Evolutionary conservation across 805 yeast genomes (phyloP).

Genomic region (Zygotorulaspora florentina): DNA sequence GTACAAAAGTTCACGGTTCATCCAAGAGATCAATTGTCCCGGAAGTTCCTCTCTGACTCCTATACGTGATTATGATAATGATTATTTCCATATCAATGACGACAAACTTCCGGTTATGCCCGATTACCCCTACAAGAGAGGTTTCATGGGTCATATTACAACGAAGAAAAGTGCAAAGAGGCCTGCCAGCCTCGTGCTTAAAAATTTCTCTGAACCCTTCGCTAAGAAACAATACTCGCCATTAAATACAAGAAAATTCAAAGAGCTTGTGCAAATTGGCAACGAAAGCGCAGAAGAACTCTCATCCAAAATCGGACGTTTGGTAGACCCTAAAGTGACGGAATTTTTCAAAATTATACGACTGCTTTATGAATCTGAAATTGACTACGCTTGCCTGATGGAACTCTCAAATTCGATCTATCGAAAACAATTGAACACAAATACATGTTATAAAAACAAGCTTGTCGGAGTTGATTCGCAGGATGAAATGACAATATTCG

Average conservation of each 20-base stretch:
- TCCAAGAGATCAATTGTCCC: conserved; percentile 24
- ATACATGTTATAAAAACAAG: conserved; percentile 29
- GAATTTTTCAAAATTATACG: conserved; percentile 23
- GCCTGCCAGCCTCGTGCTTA: conserved; percentile 28
- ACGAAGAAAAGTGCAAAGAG: conserved; percentile 14
- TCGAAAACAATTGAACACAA: conserved; percentile 32
- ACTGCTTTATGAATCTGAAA: conserved; percentile 36
- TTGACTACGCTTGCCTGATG: conserved; percentile 32
- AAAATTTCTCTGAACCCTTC: conserved; percentile 6
- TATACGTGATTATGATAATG: conserved; percentile 30
- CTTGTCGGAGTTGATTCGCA: conserved; percentile 25
- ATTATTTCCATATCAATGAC: conserved; percentile 28
- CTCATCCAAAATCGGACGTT: neutral
- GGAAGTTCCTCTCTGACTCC: conserved; percentile 31
- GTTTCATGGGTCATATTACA: neutral
- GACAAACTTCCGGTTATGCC: conserved; percentile 20
- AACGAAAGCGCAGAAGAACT: neutral
- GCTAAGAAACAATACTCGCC: conserved; percentile 38
- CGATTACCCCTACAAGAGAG: conserved; percentile 5
- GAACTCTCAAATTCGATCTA: conserved; percentile 32
- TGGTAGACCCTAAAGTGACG: conserved; percentile 7
- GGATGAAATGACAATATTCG: conserved; percentile 41
- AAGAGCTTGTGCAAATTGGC: conserved; percentile 2
- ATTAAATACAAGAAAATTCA: conserved; percentile 7
- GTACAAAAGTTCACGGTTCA: conserved; percentile 28